Base-by-base conservation (phyloP, 345 rosid genomes). In the Hypericum perforatum region DNA sequence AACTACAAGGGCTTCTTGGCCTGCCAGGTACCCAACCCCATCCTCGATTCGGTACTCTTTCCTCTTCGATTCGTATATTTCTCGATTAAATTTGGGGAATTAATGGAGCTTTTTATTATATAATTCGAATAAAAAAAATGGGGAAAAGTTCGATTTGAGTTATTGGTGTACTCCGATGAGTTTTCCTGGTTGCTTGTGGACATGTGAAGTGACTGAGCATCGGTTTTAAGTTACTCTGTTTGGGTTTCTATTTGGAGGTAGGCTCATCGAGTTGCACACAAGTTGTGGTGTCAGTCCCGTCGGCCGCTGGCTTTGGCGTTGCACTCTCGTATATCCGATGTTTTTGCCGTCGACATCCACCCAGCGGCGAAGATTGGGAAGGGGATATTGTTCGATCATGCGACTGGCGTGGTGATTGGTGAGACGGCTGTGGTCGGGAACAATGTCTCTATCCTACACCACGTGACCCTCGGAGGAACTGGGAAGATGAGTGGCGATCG, bases 1-100 rank as follows among this genome's bases (percentile, higher is more conserved):
- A 92, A 92, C 66, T 92, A 85, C 62, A 92, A 92, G 69, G 98
- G 98, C 13, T 92, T 92, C 76, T 56, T 92, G 52, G 95, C 96
- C 0, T 88, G 90, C 55, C 98, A 92, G 95, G 98, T 82, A 48
- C 38, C 7, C 2, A 44, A 3, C 13, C 40, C 13, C 8, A 7
- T 39, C 22, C 12, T 52, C 32, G 14, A 39, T 5, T 36, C 9
- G 14, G 4, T 37, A 3, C n/a, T 40, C 12, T 37, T 8, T 1
- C 52, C n/a, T 43, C 7, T 22, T 22, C 32, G 32, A 22, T 22
- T 4, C 32, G 32, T n/a, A n/a, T n/a, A n/a, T n/a, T n/a, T n/a
- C n/a, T n/a, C n/a, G n/a, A n/a, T n/a, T n/a, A n/a, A n/a, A n/a
- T n/a, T n/a, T n/a, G n/a, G n/a, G n/a, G n/a, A n/a, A n/a, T n/a